Conservation (phyloP, 2,329 filamentous ascomycete species). For the Myriosclerotinia curreyana region DNA sequence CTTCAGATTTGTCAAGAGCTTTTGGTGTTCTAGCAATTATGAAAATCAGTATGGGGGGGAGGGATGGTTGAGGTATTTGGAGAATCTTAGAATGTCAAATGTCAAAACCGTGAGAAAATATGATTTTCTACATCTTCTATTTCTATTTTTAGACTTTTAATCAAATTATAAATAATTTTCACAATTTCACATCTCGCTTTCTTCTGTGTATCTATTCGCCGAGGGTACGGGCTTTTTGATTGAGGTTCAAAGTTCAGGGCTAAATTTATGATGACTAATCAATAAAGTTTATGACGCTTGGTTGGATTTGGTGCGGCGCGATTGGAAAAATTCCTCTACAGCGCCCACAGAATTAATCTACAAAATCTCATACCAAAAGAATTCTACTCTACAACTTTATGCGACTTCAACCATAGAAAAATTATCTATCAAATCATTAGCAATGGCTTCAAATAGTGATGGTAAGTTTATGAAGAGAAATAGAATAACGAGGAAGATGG, state of each 20-base stretch:
- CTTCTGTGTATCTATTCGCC: slow-evolving; percentile 13
- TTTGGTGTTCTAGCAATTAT: no score
- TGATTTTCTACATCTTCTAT: no score
- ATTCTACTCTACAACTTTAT: background rate
- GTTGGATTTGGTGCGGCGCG: background rate
- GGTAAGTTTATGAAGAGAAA: slow-evolving; percentile 6
- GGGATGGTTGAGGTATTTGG: no score
- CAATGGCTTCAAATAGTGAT: slow-evolving; percentile 3
- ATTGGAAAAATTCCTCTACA: slow-evolving; percentile 10
- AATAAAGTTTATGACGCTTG: slow-evolving; percentile 11
- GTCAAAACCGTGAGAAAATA: no score
- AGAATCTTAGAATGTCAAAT: no score
- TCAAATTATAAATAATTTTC: no score
- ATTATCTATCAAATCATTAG: background rate
- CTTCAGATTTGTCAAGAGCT: no score
- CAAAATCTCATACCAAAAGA: background rate
- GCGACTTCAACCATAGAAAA: slow-evolving; percentile 18
- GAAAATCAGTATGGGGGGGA: no score
- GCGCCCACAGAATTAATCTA: background rate
- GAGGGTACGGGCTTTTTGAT: slow-evolving; percentile 18
- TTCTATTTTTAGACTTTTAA: no score
- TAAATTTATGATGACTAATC: slow-evolving; percentile 20
- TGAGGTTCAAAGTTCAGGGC: slow-evolving; percentile 20
- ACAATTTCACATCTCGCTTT: background rate
- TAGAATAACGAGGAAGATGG: background rate